A percentile compares a stretch with the other conserved stretches of the same genome.
These are phyloP conservation scores for Penicillium longicatenatum DNA, from an alignment of 495 filamentous ascomycete species.

Conservation along the genomic window DNA sequence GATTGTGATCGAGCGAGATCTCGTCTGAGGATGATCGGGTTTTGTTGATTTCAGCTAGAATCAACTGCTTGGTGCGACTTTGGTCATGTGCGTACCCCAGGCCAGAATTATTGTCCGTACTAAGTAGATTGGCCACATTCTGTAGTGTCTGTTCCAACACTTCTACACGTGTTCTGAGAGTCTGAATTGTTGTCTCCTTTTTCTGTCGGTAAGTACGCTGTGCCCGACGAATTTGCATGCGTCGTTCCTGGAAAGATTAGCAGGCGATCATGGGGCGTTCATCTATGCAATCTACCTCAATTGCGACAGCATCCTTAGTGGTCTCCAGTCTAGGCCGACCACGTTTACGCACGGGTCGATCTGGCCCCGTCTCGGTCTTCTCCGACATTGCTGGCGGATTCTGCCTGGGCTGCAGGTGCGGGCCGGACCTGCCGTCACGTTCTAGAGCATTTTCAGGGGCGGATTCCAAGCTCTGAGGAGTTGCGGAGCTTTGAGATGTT, in stretches of 20 bases:
- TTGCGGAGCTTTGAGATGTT: conserved; percentile 1
- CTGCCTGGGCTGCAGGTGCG: conserved; percentile 9
- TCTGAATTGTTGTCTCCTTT: conserved; percentile 79
- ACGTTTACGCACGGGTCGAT: conserved; percentile 27
- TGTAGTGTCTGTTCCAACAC: conserved; percentile 66
- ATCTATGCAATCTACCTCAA: conserved; percentile 19
- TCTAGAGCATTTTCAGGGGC: background rate
- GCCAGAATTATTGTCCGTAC: background rate
- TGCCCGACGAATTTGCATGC: conserved; percentile 84
- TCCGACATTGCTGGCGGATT: conserved; percentile 7
- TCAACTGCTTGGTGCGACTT: conserved; percentile 18
- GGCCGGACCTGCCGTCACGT: conserved; percentile 11
- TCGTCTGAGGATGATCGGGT: background rate
- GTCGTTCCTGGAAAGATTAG: conserved; percentile 45
- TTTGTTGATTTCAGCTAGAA: conserved; percentile 22
- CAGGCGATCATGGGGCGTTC: background rate
- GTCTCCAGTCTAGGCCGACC: conserved; percentile 28
- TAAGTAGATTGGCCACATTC: conserved; percentile 70
- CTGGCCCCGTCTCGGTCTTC: conserved; percentile 18
- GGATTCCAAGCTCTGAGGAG: background rate
- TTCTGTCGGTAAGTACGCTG: conserved; percentile 83
- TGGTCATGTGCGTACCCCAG: conserved; percentile 2
- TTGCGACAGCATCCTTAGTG: conserved; percentile 26
- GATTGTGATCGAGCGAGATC: background rate
- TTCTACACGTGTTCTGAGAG: conserved; percentile 67